phyloP scores from a whole-genome alignment of 2,329 filamentous ascomycete species.

The Berkeleyomyces basicola region DNA sequence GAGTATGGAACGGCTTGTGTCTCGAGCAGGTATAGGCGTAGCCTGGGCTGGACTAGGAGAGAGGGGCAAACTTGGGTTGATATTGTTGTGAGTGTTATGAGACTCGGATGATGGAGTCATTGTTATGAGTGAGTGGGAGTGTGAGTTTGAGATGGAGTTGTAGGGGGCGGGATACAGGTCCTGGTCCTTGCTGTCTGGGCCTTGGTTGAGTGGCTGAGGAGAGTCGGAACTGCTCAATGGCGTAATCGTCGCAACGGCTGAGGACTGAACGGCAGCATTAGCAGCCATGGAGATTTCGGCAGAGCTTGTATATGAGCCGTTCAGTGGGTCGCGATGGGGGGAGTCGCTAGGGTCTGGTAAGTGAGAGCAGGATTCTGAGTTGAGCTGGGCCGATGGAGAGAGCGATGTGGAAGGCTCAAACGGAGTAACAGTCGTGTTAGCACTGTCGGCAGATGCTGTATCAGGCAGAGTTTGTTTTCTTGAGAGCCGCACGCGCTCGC shows the following conservation, averaged over 20 bases:
- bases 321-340: conserved; percentile 47
- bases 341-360: conserved; percentile 25
- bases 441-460: neutral
- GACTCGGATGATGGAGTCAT: conserved; percentile 10
- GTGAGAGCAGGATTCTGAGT: neutral
- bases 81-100: conserved; percentile 18
- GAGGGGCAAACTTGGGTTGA: conserved; percentile 19
- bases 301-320: conserved; percentile 54
- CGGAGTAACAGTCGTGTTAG: neutral
- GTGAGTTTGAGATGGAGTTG: conserved; percentile 21
- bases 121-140: conserved; percentile 13
- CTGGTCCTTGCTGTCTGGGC: neutral
- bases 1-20: conserved; percentile 35
- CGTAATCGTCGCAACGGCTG: conserved; percentile 28
- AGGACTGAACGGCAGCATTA: conserved; percentile 17
- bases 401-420: neutral
- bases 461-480: conserved; percentile 4
- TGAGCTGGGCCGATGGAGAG: neutral
- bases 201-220: conserved; percentile 19
- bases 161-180: conserved; percentile 9
- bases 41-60: conserved; percentile 14
- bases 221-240: conserved; percentile 37
- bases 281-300: neutral
- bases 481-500: conserved; percentile 39
- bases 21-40: conserved; percentile 38